Base-by-base conservation (phyloP, 208 protist genomes). In the Trypanosoma rangeli region DNA sequence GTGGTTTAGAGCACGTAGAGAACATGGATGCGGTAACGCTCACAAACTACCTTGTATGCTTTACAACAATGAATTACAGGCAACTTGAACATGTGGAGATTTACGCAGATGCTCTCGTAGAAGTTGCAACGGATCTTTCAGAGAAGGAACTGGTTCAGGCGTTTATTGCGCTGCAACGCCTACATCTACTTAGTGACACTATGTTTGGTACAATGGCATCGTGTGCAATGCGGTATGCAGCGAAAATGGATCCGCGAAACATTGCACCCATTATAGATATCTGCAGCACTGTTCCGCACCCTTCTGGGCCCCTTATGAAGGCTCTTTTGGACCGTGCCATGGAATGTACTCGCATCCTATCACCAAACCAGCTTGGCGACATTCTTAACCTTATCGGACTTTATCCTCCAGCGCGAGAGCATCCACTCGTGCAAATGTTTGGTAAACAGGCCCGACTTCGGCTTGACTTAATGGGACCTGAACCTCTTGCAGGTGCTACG, bases 71-170 rank as follows among this genome's bases (percentile, higher is more conserved):
- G 55, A 67, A 87, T 50, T 96, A 93, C 75, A 68, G 37, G 13
- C 68, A 89, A 1, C 84, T 83, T 15, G 85, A 87, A 53, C 91
- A 96, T 68, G 57, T 96, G 12, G 91, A 96, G 48, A 94, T 96
- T 64, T 94, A 90, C 63, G 88, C 86, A 0, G 91, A 96, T 66
- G 88, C 91, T 5, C 70, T 96, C 10, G 80, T 96, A 24, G 85
- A 94, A 26, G 80, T 92, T 3, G 72, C 87, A 3, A 59, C 26
- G 35, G 88, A 96, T 57, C 76, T 96, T 13, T 68, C 69, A 28
- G 83, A 96, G 62, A 64, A 26, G 3, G 75, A 91, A 9, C 70
- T 96, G n/a, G 85, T 94, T 15, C 80, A 91, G 48, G 80, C 88
- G 15, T 85, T 94, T 56, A 66, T 93, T 24, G 85, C 88, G 0